Percentiles rank a stretch among this genome's conserved stretches.
Evolutionary conservation across 495 filamentous ascomycete species (phyloP).

Genomic region (Talaromyces ruber): DNA sequence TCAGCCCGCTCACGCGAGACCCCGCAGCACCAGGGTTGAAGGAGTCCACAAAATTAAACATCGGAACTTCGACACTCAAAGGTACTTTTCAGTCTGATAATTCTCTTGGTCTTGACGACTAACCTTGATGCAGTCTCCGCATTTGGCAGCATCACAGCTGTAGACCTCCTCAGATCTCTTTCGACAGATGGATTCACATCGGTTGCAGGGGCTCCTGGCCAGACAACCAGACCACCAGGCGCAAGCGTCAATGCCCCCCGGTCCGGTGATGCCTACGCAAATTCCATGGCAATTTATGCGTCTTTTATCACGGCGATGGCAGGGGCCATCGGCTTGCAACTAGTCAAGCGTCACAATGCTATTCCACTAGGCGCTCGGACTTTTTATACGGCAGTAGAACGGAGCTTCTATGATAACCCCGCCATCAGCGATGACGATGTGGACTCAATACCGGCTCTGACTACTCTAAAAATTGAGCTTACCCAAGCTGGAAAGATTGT

Average conservation of each 20-base stretch:
- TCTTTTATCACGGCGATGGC: conserved; percentile 36
- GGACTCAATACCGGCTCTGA: conserved; percentile 22
- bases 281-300: conserved; percentile 33
- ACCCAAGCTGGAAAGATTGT: conserved; percentile 29
- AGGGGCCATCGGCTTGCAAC: conserved; percentile 30
- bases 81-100: conserved; percentile 13
- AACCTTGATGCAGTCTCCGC: conserved; percentile 25
- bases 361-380: conserved; percentile 39
- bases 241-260: conserved; percentile 15
- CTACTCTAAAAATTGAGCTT: conserved; percentile 32
- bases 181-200: conserved; percentile 18
- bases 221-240: neutral
- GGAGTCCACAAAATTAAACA: conserved; percentile 23
- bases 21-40: conserved; percentile 18
- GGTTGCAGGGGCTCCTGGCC: neutral
- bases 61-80: conserved; percentile 30
- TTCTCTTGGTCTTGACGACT: conserved; percentile 5
- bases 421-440: conserved; percentile 21
- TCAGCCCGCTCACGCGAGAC: conserved; percentile 20
- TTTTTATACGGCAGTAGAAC: conserved; percentile 30
- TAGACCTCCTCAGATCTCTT: conserved; percentile 31
- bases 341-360: conserved; percentile 27
- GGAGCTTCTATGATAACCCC: conserved; percentile 20
- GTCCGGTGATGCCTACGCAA: conserved; percentile 25
- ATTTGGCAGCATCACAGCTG: conserved; percentile 27